Evolutionary conservation across 1,284 basidiomycete species (phyloP), one percentile per base, ranked within the genome.

Genomic region (Ustilago trichophora): DNA sequence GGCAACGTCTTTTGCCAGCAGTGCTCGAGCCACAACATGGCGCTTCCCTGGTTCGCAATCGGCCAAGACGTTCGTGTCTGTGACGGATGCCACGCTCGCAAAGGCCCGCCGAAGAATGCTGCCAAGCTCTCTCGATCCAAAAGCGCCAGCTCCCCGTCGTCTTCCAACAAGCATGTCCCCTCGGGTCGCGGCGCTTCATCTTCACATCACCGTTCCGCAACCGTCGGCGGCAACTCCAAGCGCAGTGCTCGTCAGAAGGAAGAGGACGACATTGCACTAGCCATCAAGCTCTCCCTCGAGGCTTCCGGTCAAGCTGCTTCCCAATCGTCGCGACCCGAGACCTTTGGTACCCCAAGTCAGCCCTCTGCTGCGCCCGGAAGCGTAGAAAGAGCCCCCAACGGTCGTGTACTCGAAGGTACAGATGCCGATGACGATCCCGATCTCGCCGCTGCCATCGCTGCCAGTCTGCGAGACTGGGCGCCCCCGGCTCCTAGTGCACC

Each of bases 1-100:
- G 96, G 96, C 9, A 89, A 91, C 76, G 92, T 98, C 16, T 98
- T 97, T 78, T 94, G 97, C 83, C 92, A 95, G 63, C 87, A 89
- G 49, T 99, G 96, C 82, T 94, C 93, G 1, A 89, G 90, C 33
- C 91, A 93, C 82, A 85, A 86, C 2, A 87, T 93, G 83, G 84
- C 92, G 0, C 85, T 98, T 12, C 94, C 96, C 1, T 91, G 94
- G 82, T 97, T 92, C 77, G 96, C 96, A 11, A 94, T 98, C 74
- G 86, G 89, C 3, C 91, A 97, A 78, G 89, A 91, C 49, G 96
- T 99, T 4, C 86, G 96, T 38, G 94, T 98, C 1, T 98, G 96
- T 72, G 95, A 99, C 72, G 87, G 88, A 8, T 99, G 96, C 80
- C 68, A 52, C 32, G 52, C 62, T 16, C 66, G 66, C 26, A 77